A percentile compares a stretch with the other conserved stretches of the same genome.
Evolutionary conservation across 2,329 filamentous ascomycete species (phyloP).

Genomic region (Talaromyces pinophilus): DNA sequence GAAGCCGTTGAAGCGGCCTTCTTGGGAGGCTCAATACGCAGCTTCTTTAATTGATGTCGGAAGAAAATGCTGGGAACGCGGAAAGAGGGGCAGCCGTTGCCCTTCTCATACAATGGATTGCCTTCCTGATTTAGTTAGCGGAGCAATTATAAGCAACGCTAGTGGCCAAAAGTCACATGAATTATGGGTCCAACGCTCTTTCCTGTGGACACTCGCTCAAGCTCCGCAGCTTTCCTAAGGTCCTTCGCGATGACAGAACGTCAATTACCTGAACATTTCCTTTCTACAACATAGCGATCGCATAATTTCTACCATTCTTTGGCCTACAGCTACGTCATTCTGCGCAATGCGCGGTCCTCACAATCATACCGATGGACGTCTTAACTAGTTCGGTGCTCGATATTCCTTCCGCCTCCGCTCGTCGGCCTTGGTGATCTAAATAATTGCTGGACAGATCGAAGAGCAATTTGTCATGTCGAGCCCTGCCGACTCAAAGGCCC

Average conservation of each 20-base stretch:
- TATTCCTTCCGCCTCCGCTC: neutral
- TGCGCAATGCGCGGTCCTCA: constrained; percentile 13
- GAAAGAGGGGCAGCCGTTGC: constrained; percentile 20
- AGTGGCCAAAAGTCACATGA: constrained; percentile 14
- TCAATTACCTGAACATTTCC: neutral
- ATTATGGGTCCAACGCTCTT: constrained; percentile 9
- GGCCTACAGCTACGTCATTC: neutral
- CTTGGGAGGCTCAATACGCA: constrained; percentile 14
- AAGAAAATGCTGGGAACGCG: constrained; percentile 12
- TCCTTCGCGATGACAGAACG: neutral
- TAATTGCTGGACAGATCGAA: neutral
- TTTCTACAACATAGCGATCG: neutral
- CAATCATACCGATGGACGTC: constrained; percentile 5
- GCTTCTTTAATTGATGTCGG: neutral
- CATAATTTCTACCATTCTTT: neutral
- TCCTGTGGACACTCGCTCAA: constrained; percentile 10
- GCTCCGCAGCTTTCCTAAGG: constrained; percentile 18
- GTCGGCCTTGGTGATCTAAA: neutral
- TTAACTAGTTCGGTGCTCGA: neutral
- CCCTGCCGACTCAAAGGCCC: constrained; percentile 41
- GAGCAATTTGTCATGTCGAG: constrained; percentile 32
- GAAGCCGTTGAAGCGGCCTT: constrained; percentile 16
- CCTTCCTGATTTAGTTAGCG: neutral
- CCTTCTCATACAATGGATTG: neutral
- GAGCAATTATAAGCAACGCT: neutral